Evolutionary conservation across 495 filamentous ascomycete species (phyloP).

Genomic region (Penicillium bovifimosum): DNA sequence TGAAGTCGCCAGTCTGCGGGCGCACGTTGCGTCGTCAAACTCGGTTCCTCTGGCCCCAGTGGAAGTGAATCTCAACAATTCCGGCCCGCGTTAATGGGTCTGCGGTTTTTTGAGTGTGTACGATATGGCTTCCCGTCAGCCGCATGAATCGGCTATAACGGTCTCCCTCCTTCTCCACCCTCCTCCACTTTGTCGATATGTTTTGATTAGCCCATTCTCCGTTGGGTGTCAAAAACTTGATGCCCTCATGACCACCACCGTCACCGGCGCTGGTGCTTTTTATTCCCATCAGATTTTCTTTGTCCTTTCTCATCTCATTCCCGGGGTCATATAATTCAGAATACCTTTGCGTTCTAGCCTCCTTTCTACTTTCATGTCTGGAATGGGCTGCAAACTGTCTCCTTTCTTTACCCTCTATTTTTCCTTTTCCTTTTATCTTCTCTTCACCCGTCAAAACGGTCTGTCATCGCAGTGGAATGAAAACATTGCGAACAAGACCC

Average conservation of each 20-base stretch:
- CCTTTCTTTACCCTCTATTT: background rate
- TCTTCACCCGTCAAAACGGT: constrained; percentile 20
- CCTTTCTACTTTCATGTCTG: constrained; percentile 1
- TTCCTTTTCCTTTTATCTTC: constrained; percentile 4
- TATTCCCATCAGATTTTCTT: constrained; percentile 1
- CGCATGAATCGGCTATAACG: background rate
- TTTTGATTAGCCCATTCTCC: background rate
- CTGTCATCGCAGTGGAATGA: background rate
- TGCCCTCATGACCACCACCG: constrained; percentile 20
- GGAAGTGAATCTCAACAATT: constrained; percentile 21
- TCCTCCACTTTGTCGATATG: constrained; percentile 23
- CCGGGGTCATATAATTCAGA: background rate
- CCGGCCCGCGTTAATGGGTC: constrained; percentile 17
- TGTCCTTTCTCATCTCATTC: constrained; percentile 1
- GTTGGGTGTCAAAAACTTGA: constrained; percentile 7
- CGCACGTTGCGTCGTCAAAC: constrained; percentile 37
- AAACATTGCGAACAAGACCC: background rate
- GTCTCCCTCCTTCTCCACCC: background rate
- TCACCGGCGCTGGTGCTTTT: constrained; percentile 14
- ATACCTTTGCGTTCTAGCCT: constrained; percentile 3
- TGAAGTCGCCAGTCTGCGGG: constrained; percentile 37
- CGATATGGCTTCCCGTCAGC: constrained; percentile 14
- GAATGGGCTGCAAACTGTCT: constrained; percentile 1
- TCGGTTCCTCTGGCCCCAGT: constrained; percentile 17
- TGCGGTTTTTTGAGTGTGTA: constrained; percentile 20